Base-by-base conservation (phyloP, 176 grass and related monocot species). In the Bonia amplexicaulis region DNA sequence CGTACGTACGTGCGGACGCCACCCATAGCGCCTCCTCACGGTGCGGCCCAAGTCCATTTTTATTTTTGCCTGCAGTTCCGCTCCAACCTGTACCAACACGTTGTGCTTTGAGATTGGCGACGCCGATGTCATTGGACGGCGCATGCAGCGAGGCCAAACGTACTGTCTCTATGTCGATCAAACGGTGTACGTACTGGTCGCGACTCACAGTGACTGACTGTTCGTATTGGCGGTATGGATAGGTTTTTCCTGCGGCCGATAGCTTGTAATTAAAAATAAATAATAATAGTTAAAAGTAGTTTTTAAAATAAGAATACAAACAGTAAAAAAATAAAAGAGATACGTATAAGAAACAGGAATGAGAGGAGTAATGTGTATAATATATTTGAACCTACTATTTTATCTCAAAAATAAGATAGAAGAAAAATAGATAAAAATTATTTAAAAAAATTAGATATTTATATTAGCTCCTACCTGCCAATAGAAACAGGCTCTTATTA, bases 331-430 rank as follows among this genome's bases (percentile, higher is more conserved):
- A 35, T 31, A 35, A 35, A 4, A 4, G 0, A 35, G 2, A 31
- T 31, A 31, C 31, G 2, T 31, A 31, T 31, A 31, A 31, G 2
- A 31, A 1, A 31, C 2, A 31, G 31, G 0, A 31, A 31, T 0
- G 31, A 31, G 2, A 31, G 2, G 5, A 35, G 4, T 35, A 4
- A 5, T 35, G 0, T 35, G 4, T 0, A 5, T 35, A 0, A 5
- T 35, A 5, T 4, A 0, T 35, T 4, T 35, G 2, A 3, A 35
- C 4, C 3, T 35, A 0, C 4, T 37, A 0, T 68, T 9, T 41
- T 16, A 2, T 69, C 15, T 12, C 0, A 4, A 3, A 6, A 37
- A 5, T 0, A 6, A 37, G 35, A 37, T 0, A 1, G 0, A 33
- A 33, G 31, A 37, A 37, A 35, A 37, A 37, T 0, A 37, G 5